Evolutionary conservation across 1,284 basidiomycete species (phyloP).

Genomic region (Apiotrichum gamsii): DNA sequence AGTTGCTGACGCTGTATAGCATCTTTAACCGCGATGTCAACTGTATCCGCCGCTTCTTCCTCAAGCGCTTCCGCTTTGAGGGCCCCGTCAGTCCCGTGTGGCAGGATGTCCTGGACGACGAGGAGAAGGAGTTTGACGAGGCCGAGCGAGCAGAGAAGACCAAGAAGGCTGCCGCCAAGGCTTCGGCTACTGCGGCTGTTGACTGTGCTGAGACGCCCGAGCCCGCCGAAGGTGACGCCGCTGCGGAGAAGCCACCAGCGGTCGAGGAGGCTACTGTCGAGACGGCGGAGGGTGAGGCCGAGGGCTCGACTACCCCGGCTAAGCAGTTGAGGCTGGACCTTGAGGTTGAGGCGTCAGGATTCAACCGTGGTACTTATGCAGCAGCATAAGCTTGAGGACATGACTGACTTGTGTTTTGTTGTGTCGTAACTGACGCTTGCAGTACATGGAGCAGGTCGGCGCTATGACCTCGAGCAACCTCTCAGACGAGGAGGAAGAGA

Average conservation of each 20-base stretch:
- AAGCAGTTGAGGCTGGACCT: constrained; percentile 67
- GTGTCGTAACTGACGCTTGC: constrained; percentile 9
- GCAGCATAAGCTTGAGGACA: constrained; percentile 74
- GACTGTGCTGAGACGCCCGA: constrained; percentile 9
- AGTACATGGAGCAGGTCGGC: constrained; percentile 53
- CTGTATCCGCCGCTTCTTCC: constrained; percentile 91
- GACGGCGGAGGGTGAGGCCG: not conserved
- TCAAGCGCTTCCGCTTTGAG: constrained; percentile 85
- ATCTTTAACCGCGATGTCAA: constrained; percentile 98
- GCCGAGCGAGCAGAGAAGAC: not conserved
- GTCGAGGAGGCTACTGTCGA: constrained; percentile 22
- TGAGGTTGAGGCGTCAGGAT: constrained; percentile 85
- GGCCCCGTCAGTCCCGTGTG: constrained; percentile 82
- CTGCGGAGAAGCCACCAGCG: constrained; percentile 3
- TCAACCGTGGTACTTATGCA: constrained; percentile 75
- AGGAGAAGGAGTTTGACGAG: constrained; percentile 7
- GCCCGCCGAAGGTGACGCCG: not conserved
- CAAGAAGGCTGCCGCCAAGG: constrained; percentile 19
- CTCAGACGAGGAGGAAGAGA: constrained; percentile 31
- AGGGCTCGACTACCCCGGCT: not conserved
- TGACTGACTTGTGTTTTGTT: constrained; percentile 52
- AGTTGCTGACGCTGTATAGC: no score
- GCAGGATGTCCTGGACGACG: constrained; percentile 55
- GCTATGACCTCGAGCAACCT: constrained; percentile 33
- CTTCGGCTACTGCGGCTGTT: constrained; percentile 5